A percentile compares a stretch with the other conserved stretches of the same genome.
These are phyloP conservation scores for Cladosporium sp. DNA, from an alignment of 2,329 filamentous ascomycete genomes.

Conservation along the genomic window DNA sequence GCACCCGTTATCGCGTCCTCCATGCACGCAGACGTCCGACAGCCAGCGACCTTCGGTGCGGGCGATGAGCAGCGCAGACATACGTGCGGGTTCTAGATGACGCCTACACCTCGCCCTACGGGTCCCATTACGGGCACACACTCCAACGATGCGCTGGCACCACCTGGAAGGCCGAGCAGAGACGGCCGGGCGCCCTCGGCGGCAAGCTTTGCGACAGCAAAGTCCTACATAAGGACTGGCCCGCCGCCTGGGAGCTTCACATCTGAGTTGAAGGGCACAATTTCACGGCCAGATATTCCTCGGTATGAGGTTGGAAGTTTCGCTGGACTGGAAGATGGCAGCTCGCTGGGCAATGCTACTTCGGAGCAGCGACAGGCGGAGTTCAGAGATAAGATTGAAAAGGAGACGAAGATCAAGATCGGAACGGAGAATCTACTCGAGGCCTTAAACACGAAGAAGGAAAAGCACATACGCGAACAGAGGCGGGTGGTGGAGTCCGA, in stretches of 20 bases:
- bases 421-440: conserved; percentile 97
- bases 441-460: conserved; percentile 87
- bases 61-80: conserved; percentile 15
- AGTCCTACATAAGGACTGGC: conserved; percentile 65
- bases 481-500: conserved; percentile 64
- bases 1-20: conserved; percentile 14
- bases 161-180: conserved; percentile 41
- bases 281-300: conserved; percentile 58
- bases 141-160: conserved; percentile 33
- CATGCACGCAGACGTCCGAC: conserved; percentile 25
- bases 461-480: conserved; percentile 81
- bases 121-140: conserved; percentile 26
- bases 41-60: conserved; percentile 14
- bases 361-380: conserved; percentile 70
- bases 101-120: conserved; percentile 26
- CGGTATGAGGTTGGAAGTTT: conserved; percentile 54
- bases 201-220: conserved; percentile 52
- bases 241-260: conserved; percentile 81
- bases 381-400: conserved; percentile 80
- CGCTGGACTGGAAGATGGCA: conserved; percentile 53
- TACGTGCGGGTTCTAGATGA: conserved; percentile 21
- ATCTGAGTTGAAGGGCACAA: conserved; percentile 72
- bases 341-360: conserved; percentile 44
- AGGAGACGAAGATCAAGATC: conserved; percentile 96
- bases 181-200: conserved; percentile 54